These are phyloP conservation scores for Cucumis cinereus DNA, from an alignment of 306 rosid species.

Conservation along the genomic window DNA sequence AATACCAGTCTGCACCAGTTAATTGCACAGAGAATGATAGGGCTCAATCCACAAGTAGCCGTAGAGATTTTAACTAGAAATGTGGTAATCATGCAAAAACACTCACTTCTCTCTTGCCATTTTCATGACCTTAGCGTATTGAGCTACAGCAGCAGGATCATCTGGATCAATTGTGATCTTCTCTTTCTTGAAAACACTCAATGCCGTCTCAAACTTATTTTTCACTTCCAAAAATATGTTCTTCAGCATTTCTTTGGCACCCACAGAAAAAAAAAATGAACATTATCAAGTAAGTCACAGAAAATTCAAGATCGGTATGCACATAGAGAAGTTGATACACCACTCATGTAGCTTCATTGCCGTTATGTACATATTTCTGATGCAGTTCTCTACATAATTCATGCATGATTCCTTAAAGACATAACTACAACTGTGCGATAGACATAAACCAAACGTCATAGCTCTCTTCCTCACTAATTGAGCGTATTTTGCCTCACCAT, in stretches of 20 bases:
- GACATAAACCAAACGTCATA: background rate
- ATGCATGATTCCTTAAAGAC: background rate
- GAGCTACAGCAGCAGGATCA: conserved; percentile 80
- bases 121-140: conserved; percentile 79
- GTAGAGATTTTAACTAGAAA: background rate
- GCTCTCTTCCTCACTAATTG: background rate
- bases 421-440: background rate
- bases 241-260: conserved; percentile 70
- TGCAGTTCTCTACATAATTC: background rate
- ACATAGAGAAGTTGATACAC: background rate
- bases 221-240: conserved; percentile 65
- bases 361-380: background rate
- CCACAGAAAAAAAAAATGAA: conserved; percentile 11
- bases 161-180: conserved; percentile 88
- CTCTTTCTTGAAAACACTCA: conserved; percentile 62
- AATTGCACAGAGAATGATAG: background rate
- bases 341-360: background rate
- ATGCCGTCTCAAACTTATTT: conserved; percentile 66
- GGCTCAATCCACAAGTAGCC: background rate
- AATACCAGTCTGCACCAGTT: background rate
- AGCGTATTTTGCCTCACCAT: conserved; percentile 36
- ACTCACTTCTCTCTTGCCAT: conserved; percentile 73
- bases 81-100: conserved; percentile 8
- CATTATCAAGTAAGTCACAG: conserved; percentile 14
- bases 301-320: background rate